These are phyloP conservation scores for Prunus salicina DNA, from an alignment of 306 rosid species.

Conservation along the genomic window DNA sequence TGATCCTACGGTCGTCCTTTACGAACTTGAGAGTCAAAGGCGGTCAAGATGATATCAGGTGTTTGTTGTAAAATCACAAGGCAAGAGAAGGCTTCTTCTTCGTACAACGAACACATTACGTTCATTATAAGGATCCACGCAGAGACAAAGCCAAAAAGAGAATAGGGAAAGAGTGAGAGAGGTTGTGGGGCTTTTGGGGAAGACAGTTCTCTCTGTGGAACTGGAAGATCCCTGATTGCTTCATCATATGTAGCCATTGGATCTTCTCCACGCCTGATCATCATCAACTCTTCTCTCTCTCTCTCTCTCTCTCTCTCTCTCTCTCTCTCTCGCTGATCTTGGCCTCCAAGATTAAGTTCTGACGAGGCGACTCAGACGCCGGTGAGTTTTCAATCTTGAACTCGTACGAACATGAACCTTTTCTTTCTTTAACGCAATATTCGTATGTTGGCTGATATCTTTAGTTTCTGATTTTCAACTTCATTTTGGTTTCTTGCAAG, in stretches of 20 bases:
- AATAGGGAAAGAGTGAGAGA: not conserved
- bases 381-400: not conserved
- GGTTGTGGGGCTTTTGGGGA: not conserved
- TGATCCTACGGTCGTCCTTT: not conserved
- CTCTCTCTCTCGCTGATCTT: not conserved
- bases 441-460: not conserved
- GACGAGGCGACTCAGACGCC: not conserved
- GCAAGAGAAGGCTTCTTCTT: too few relatives aligned
- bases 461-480: not conserved
- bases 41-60: not conserved
- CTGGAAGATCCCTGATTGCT: slow-evolving; percentile 1
- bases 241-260: not conserved
- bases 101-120: too few relatives aligned
- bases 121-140: too few relatives aligned
- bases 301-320: too few relatives aligned
- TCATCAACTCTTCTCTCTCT: not conserved
- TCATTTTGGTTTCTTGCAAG: not conserved
- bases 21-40: not conserved
- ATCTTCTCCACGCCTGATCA: not conserved
- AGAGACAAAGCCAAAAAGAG: not conserved
- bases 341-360: not conserved
- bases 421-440: too few relatives aligned
- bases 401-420: too few relatives aligned
- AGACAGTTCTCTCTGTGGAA: not conserved
- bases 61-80: not conserved